Base-by-base conservation (phyloP, 805 yeast genomes). In the Pichia insulana region DNA sequence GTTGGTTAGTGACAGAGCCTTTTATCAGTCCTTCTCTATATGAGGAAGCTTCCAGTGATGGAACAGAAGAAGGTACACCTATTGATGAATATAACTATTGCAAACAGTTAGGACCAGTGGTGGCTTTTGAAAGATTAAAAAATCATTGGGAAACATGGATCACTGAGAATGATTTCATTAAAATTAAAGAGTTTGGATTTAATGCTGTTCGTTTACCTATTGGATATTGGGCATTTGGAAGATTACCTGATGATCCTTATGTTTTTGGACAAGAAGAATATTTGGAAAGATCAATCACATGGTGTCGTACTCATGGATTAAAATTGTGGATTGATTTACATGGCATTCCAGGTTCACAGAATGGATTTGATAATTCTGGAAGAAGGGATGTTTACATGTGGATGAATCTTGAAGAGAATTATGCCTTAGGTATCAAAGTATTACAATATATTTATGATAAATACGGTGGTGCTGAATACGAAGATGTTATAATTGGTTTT, bases 301-400 rank as follows among this genome's bases (percentile, higher is more conserved):
- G 94, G 94, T 77, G 83, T 16, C 60, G 73, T 18, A 65, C 66
- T 33, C 59, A 78, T 50, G 79, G 70, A 13, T 62, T 85, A 47
- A 73, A 81, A 45, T 82, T 79, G 4, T 78, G 84, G 80, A 63
- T 85, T 40, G 94, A 85, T 55, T 61, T 85, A 41, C 95, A 85
- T 53, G 88, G 92, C 12, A 80, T 73, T 10, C 92, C 94, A 7
- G 92, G 90, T 1, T 80, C 89, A 1, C 94, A 85, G 55, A 85
- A 85, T 58, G 94, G 94, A 12, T 84, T 84, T 65, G 90, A 84
- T 54, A 85, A 84, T 53, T 78, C 86, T 7, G 95, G 95, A 2
- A 61, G 71, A 25, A 67, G 88, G 54, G 76, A 69, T 40, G 54
- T 58, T 15, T 50, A 68, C n/a, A 61, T 61, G 3, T 74, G 78